Conservation (phyloP, 1,284 basidiomycete genomes). For the Papiliotrema laurentii region DNA sequence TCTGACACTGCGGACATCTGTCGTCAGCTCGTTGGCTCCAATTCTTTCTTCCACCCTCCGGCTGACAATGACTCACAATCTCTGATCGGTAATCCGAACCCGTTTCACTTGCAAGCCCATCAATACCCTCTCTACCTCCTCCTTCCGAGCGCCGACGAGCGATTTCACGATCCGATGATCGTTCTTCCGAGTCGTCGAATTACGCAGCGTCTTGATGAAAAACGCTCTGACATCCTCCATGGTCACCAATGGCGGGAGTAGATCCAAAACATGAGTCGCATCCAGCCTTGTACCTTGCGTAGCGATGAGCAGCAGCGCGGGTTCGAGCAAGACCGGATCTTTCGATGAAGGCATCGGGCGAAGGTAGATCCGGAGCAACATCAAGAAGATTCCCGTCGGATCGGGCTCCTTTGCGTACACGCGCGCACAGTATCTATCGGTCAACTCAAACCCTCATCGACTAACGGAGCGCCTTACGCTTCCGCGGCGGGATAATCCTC, state of each 20-base stretch:
- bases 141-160: constrained; percentile 64
- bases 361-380: constrained; percentile 81
- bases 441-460: constrained; percentile 6
- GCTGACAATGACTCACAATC: constrained; percentile 62
- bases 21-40: constrained; percentile 1
- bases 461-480: constrained; percentile 56
- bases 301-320: constrained; percentile 78
- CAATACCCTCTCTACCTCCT: constrained; percentile 66
- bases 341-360: constrained; percentile 51
- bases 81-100: constrained; percentile 85
- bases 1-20: constrained; percentile 96
- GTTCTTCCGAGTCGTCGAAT: constrained; percentile 55
- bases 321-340: constrained; percentile 55
- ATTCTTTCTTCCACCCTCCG: neutral
- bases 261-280: constrained; percentile 68
- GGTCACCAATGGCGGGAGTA: constrained; percentile 82
- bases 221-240: constrained; percentile 75
- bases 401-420: constrained; percentile 60
- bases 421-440: constrained; percentile 73
- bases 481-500: constrained; percentile 81
- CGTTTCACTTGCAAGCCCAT: constrained; percentile 71
- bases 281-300: constrained; percentile 78
- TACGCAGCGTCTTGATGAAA: constrained; percentile 65
- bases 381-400: constrained; percentile 69
- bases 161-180: constrained; percentile 64